Base-by-base conservation (phyloP, 805 yeast species). In the Saturnispora quitensis region DNA sequence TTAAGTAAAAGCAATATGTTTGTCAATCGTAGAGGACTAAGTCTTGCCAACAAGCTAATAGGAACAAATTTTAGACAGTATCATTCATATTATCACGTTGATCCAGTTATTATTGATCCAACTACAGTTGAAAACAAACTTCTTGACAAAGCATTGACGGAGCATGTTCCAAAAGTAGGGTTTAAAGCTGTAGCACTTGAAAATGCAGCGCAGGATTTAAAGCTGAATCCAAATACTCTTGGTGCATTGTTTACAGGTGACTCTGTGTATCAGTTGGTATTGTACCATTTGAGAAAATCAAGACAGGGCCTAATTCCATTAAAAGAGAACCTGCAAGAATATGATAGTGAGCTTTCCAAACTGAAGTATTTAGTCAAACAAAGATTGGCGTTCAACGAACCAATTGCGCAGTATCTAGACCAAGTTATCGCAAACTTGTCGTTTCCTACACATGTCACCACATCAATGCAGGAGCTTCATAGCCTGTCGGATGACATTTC, bases 401-500 rank as follows among this genome's bases (percentile, higher is more conserved):
- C 82, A 1, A 62, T 78, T 7, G 62, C 72, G n/a, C 56, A 62
- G 27, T 65, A 73, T 45, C 71, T 78, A 42, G 65, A 72, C 13
- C 67, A 69, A 47, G 84, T 83, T 0, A 70, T 89, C 53, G 77
- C 85, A 0, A 75, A 78, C 47, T 72, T 89, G 66, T 69, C 83
- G 6, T 64, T 78, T 25, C 96, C 96, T 1, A 73, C 75, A 48
- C 84, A 86, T 62, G 45, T 84, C 33, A 64, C 71, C 3, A 58
- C 62, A 28, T 78, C 93, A 0, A 59, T 86, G 47, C 77, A 76
- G 36, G 95, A 88, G 61, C 75, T 93, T 52, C 85, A 82, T 58
- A 75, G 78, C 49, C 73, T 90, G 51, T 75, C 89, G 12, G 98
- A 91, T 68, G 98, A 93, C 63, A 74, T 91, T 53, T 78, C 87